Conservation (phyloP, 2,329 filamentous ascomycete species). For the Apiospora malaysiana region DNA sequence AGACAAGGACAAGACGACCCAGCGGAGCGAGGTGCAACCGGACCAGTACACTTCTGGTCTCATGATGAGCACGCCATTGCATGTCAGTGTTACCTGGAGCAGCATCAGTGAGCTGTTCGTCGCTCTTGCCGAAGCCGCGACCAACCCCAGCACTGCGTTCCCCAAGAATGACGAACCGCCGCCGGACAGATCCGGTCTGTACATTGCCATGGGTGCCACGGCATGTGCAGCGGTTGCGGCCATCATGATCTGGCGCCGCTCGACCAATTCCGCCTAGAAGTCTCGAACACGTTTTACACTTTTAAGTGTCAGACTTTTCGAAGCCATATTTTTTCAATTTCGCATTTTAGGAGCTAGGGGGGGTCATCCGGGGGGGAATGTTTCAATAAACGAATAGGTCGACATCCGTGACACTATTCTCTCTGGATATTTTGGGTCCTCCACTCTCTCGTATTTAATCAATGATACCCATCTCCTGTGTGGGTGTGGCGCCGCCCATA, state of each 20-base stretch:
- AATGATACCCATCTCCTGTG: conserved; percentile 22
- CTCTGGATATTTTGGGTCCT: conserved; percentile 2
- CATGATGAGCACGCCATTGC: conserved; percentile 89
- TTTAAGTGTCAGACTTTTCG: not conserved
- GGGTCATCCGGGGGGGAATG: not conserved
- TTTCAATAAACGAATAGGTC: not conserved
- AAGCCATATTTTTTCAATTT: not conserved
- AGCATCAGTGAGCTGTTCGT: conserved; percentile 96
- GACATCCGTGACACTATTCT: not conserved
- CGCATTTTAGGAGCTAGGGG: conserved; percentile 21
- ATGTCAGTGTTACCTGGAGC: conserved; percentile 93
- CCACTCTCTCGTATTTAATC: conserved; percentile 17
- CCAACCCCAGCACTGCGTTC: conserved; percentile 86
- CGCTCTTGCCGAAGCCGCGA: conserved; percentile 86
- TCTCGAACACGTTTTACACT: not conserved
- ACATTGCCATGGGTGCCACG: conserved; percentile 80
- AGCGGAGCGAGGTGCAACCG: conserved; percentile 87
- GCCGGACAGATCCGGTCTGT: conserved; percentile 82
- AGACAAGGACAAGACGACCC: conserved; percentile 95
- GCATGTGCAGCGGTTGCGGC: conserved; percentile 68
- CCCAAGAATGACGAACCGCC: conserved; percentile 88
- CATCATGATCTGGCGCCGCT: conserved; percentile 68
- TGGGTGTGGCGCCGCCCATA: conserved; percentile 6
- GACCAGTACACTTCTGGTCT: conserved; percentile 86
- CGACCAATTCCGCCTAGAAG: conserved; percentile 50